phyloP scores from a whole-genome alignment of 805 yeast species.

The Brettanomyces nanus region DNA sequence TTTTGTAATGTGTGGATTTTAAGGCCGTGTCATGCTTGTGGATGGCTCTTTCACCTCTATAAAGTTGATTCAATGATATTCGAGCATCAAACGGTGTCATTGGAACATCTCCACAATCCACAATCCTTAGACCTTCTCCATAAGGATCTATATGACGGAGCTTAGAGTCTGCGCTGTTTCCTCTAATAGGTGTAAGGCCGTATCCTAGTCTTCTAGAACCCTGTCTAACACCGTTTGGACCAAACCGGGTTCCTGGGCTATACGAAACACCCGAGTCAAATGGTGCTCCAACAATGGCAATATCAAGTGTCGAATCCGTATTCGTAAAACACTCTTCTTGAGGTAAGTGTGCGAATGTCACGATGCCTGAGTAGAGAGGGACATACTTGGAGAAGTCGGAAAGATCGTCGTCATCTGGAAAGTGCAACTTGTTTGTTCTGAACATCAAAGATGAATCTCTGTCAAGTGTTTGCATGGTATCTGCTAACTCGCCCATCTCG shows the following conservation, averaged over 20 bases:
- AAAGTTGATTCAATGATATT: constrained; percentile 46
- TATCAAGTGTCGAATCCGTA: constrained; percentile 32
- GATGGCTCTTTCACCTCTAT: constrained; percentile 43
- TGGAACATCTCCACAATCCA: constrained; percentile 57
- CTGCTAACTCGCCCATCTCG: constrained; percentile 7
- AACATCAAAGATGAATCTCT: constrained; percentile 6
- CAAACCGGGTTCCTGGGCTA: constrained; percentile 53
- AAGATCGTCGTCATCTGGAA: constrained; percentile 31
- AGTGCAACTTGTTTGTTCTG: constrained; percentile 16
- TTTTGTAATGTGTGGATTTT: constrained; percentile 14
- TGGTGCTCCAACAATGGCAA: constrained; percentile 53
- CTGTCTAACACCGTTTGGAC: constrained; percentile 41
- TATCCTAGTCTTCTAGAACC: constrained; percentile 36
- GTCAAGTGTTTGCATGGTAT: not conserved
- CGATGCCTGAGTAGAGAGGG: constrained; percentile 41
- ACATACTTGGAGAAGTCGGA: constrained; percentile 18
- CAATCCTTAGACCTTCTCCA: constrained; percentile 29
- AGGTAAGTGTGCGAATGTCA: constrained; percentile 47
- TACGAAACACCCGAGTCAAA: constrained; percentile 50
- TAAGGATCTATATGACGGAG: constrained; percentile 35
- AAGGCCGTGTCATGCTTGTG: constrained; percentile 28
- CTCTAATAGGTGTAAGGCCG: constrained; percentile 34
- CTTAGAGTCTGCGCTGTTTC: constrained; percentile 26
- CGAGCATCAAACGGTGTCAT: constrained; percentile 55
- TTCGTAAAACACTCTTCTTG: constrained; percentile 41